Base-by-base conservation (phyloP, 441 rosid genomes). In the Syzygium syzygioides region DNA sequence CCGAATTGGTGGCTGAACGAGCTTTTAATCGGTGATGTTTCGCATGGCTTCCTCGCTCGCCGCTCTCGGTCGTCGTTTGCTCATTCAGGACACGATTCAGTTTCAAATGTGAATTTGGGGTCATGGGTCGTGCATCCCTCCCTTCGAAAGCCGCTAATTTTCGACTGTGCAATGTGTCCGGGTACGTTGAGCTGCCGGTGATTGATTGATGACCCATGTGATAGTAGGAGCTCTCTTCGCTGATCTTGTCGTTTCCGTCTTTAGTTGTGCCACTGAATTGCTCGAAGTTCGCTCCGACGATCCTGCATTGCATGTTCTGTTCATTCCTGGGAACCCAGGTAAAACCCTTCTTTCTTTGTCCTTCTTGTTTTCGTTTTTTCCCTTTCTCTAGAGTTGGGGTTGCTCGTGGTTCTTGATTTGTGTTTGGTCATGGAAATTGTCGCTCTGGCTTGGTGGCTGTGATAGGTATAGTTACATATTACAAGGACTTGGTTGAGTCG, bases 261-360 rank as follows among this genome's bases (percentile, higher is more conserved):
- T 62, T 89, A 96, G 99, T 86, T 92, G 80, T 56, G 92, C 94
- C 71, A 95, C 98, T 55, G 98, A 96, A 91, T 54, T 96, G 76
- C 92, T 96, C 85, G 98, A 96, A 90, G 90, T 97, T 92, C 90
- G 87, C 80, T 93, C 98, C 84, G 95, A 93, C 88, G 91, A 93
- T 86, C 98, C 98, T 55, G 89, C 71, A 85, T 87, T 95, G 86
- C 94, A 93, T 90, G 93, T 96, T 86, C 88, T 96, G 91, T 91
- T 96, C 86, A 90, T 96, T 54, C 98, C 97, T 55, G 99, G 98
- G 80, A 97, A 96, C 89, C 99, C 98, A 88, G 98, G 98, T 95
- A 62, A 79, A 18, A 52, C n/a, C 86, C 88, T 83, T 83, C 83
- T 41, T 76, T 12, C n/a, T 12, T 41, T 23, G 52, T 76, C n/a